A percentile compares a stretch with the other conserved stretches of the same genome.
Evolutionary conservation across 2,329 filamentous ascomycete species (phyloP).

Genomic region (Aspergillus alliaceus): DNA sequence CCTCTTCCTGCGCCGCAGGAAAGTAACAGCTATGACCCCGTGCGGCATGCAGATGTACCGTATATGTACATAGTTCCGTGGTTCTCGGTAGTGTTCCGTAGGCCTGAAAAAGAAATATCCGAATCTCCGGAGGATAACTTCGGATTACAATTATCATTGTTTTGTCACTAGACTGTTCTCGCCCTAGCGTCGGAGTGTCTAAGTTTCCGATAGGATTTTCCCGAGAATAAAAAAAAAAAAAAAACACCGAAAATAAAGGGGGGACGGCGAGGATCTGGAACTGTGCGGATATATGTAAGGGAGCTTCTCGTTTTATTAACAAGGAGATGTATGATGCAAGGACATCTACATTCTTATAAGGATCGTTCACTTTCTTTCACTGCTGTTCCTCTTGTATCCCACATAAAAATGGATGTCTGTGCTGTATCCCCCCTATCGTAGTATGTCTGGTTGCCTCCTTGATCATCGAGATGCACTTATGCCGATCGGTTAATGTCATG

Average conservation of each 20-base stretch:
- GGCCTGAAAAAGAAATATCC: neutral
- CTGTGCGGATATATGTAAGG: neutral
- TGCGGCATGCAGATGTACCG: neutral
- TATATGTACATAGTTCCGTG: neutral
- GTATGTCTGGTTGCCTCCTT: neutral
- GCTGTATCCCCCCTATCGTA: neutral
- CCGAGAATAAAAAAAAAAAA: neutral
- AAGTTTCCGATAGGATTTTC: neutral
- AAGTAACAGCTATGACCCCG: neutral
- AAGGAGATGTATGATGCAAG: neutral
- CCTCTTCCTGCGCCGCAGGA: neutral
- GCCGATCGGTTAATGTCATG: constrained; percentile 1
- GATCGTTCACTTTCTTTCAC: neutral
- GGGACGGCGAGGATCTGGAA: neutral
- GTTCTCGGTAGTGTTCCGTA: neutral
- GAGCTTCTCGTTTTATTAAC: neutral
- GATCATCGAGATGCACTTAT: neutral
- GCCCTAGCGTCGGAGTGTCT: neutral
- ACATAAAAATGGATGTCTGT: neutral
- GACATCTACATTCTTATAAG: neutral
- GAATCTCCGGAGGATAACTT: neutral
- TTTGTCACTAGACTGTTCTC: neutral
- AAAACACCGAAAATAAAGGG: too few relatives aligned
- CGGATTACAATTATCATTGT: neutral
- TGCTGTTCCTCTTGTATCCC: neutral